phyloP scores from a whole-genome alignment of 257 asterid genomes.

The Plantago ovata region DNA sequence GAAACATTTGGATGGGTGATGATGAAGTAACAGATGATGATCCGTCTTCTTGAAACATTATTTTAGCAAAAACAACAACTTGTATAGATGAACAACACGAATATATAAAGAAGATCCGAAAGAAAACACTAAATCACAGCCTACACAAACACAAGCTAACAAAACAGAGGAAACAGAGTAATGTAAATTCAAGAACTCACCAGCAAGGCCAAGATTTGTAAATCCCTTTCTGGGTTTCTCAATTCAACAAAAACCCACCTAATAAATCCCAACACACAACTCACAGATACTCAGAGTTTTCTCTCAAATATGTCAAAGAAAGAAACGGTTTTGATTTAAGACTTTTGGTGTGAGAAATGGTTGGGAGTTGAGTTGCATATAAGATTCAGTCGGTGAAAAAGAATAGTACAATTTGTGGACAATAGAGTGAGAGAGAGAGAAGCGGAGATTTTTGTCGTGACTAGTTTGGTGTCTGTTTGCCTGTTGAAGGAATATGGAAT shows the following conservation, averaged over 20 bases:
- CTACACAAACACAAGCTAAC: neutral
- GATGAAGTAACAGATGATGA: conserved; percentile 80
- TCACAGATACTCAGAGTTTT: conserved; percentile 8
- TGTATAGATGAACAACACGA: conserved; percentile 5
- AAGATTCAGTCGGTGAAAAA: conserved; percentile 21
- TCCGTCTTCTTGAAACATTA: conserved; percentile 90
- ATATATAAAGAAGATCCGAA: neutral
- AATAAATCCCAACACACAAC: conserved; percentile 36
- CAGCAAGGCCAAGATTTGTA: conserved; percentile 18
- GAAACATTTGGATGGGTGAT: conserved; percentile 61
- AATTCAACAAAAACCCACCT: conserved; percentile 20
- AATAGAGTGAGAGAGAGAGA: conserved; percentile 27
- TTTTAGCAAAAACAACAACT: conserved; percentile 10
- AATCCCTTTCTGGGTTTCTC: conserved; percentile 16
- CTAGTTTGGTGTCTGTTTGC: conserved; percentile 46
- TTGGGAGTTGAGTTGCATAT: conserved; percentile 20
- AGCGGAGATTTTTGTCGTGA: conserved; percentile 40
- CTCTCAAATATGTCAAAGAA: conserved; percentile 22
- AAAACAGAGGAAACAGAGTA: conserved; percentile 1
- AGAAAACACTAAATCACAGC: neutral
- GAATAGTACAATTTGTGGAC: conserved; percentile 43
- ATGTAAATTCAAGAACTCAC: conserved; percentile 22
- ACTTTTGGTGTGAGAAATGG: conserved; percentile 16
- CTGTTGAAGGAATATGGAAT: conserved; percentile 67
- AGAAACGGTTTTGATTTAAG: conserved; percentile 10